Base-by-base conservation (phyloP, 441 rosid species). In the Gossypium davidsonii region DNA sequence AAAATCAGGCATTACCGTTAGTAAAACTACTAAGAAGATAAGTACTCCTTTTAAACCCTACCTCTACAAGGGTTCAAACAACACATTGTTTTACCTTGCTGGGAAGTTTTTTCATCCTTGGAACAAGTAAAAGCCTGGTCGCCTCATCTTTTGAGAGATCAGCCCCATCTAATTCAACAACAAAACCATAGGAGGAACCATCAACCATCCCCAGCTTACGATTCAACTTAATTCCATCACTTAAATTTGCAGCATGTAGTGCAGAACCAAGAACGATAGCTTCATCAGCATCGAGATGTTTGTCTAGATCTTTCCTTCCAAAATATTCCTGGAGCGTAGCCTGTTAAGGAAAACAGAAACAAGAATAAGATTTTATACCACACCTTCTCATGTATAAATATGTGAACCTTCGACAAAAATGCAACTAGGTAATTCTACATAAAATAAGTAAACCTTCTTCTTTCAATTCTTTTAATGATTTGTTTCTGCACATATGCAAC, bases 201-300 rank as follows among this genome's bases (percentile, higher is more conserved):
- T 94, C 99, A 74, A 91, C 71, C 84, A 94, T 89, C 73, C 99
- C 99, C 72, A 94, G 88, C 85, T 89, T 92, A 75, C 97, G 92
- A 74, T 94, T 88, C 85, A 94, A 84, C 81, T 91, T 92, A 77
- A 94, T 94, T 76, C 98, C 97, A 89, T 94, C 99, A 83, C 99
- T 94, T 79, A 94, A 77, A 87, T 94, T 94, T 68, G 99, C 99
- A 73, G 99, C 98, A 85, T 83, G 90, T 48, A 94, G 82, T 23
- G 99, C 76, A 31, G 97, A 76, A 73, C 99, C 99, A 28, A 94
- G 98, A 81, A 89, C 98, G 76, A 90, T 86, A 52, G 97, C 99
- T 83, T 94, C 99, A 85, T 94, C 99, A 75, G 99, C 97, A 89
- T 94, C 99, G 66, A 94, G 84, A 89, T 94, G 99, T 75, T 85